Evolutionary conservation across 768 basidiomycete species (phyloP), one percentile per base, ranked within the genome.

Genomic region (Mycena filopes): DNA sequence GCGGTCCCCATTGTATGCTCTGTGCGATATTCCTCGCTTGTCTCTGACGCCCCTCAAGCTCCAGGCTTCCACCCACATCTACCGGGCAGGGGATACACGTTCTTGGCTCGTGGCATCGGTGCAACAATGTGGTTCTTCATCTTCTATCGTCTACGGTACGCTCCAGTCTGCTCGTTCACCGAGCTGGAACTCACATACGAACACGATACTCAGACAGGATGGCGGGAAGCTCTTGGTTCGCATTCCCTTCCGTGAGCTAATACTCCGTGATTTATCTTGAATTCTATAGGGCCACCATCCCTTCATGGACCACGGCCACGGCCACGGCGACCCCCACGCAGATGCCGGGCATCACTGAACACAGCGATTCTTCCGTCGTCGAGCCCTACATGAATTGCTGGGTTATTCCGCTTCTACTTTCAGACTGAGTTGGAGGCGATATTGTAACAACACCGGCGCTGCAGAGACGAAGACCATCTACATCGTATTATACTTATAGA

Each of bases 61-160:
- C 79, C 89, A 79, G 96, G 95, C 69, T 97, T 97, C 73, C 85
- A 95, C 77, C 95, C 95, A 41, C 95, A 95, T 75, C 83, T 95
- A 29, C 93, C 95, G 11, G 88, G 91, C 15, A 83, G 87, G 72
- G 87, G 83, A 72, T 89, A 95, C 78, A 87, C 85, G 63, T 88
- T 94, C 76, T 83, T 96, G 31, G 86, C 92, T 28, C 96, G 95
- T 79, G 89, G 87, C 65, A 82, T 98, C 47, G 96, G 96, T 51
- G 96, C 95, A 36, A 87, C 89, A 26, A 97, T 98, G 96, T 98
- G 96, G 96, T 97, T 97, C 87, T 98, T 96, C 83, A 95, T 98
- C 76, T 97, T 98, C 83, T 98, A 96, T 80, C 89, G 96, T 60
- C 91, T 93, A 68, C 84, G 95, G 96, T 97, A 73, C 74, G 91